Conservation (phyloP, 139 green algal species). For the Pycnococcus provasolii region DNA sequence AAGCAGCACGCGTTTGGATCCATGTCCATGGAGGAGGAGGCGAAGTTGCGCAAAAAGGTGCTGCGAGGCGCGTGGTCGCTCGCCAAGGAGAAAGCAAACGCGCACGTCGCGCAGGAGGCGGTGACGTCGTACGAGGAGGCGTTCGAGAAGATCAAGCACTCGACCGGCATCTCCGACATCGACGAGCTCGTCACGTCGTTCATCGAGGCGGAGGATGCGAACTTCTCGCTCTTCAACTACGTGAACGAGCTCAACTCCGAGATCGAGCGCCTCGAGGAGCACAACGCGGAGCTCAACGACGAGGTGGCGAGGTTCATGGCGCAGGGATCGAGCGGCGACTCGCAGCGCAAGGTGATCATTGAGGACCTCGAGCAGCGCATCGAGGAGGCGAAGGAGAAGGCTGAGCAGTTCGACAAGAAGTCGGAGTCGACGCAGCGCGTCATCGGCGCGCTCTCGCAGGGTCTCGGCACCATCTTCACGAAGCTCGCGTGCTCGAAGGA, state of each 20-base stretch:
- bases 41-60: constrained; percentile 25
- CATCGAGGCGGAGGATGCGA: constrained; percentile 53
- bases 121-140: constrained; percentile 59
- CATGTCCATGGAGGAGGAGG: constrained; percentile 54
- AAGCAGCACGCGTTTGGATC: not conserved
- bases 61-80: constrained; percentile 29
- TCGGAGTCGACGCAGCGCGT: constrained; percentile 36
- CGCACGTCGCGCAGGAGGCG: constrained; percentile 55
- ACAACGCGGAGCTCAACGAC: constrained; percentile 29
- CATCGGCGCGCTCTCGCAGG: constrained; percentile 30
- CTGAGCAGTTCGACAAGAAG: constrained; percentile 42
- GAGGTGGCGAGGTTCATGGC: constrained; percentile 44
- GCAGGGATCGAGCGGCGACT: constrained; percentile 14
- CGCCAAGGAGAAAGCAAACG: constrained; percentile 42
- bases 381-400: constrained; percentile 35
- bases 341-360: constrained; percentile 30
- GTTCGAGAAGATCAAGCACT: constrained; percentile 64
- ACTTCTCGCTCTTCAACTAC: constrained; percentile 69
- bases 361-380: constrained; percentile 31
- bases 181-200: constrained; percentile 65
- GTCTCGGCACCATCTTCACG: constrained; percentile 23
- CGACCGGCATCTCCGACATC: constrained; percentile 53
- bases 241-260: constrained; percentile 69
- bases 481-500: constrained; percentile 4
- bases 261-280: constrained; percentile 55